A percentile compares a stretch with the other conserved stretches of the same genome.
Evolutionary conservation across 345 rosid species (phyloP).

Genomic region (Leavenworthia alabamica): DNA sequence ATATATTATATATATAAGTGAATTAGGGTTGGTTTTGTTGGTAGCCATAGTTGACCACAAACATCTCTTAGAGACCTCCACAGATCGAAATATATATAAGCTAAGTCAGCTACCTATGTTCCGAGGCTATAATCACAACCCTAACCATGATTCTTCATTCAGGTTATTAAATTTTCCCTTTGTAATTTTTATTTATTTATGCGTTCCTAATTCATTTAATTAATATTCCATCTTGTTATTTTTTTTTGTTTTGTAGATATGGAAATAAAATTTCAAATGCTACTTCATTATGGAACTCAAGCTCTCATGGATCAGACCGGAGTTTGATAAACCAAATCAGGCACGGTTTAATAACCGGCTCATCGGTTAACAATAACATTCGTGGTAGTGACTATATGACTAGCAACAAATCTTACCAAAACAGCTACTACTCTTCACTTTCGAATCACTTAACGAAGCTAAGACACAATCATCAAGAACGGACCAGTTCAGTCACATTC

Average conservation of each 20-base stretch:
- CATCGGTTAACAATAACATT: conserved; percentile 31
- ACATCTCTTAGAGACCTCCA: conserved; percentile 50
- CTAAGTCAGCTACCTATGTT: conserved; percentile 78
- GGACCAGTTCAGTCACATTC: conserved; percentile 3
- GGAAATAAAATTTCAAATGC: conserved; percentile 32
- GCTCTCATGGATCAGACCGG: conserved; percentile 36
- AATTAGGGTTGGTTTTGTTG: conserved; percentile 28
- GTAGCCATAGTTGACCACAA: conserved; percentile 53
- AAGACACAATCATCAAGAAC: conserved; percentile 22
- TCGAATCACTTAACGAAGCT: conserved; percentile 12
- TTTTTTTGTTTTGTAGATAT: too few relatives aligned
- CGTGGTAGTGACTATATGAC: too few relatives aligned
- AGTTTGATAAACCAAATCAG: conserved; percentile 35
- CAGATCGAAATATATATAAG: conserved; percentile 58
- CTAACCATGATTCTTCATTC: conserved; percentile 38
- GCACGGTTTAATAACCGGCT: conserved; percentile 29
- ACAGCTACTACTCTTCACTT: conserved; percentile 18
- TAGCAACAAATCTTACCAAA: too few relatives aligned
- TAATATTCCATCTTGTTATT: not conserved
- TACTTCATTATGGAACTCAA: conserved; percentile 50
- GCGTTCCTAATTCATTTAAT: not conserved
- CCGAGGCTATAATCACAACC: conserved; percentile 42
- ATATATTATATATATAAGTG: not conserved
- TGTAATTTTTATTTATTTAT: not conserved
- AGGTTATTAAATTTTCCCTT: conserved; percentile 35